Evolutionary conservation across 176 grass and related monocot species (phyloP).

Genomic region (Zea luxurians): DNA sequence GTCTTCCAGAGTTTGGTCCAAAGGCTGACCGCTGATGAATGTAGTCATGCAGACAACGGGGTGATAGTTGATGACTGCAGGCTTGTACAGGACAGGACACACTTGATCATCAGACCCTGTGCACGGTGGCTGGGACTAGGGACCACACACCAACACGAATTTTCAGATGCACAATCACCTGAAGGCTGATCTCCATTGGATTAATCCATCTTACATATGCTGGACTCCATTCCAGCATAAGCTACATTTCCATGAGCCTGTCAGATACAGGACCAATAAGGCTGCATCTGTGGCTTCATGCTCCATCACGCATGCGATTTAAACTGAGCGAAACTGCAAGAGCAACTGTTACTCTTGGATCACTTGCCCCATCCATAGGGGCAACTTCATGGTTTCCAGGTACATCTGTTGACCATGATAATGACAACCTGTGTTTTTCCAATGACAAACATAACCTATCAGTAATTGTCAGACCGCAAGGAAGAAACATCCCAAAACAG

Average conservation of each 20-base stretch:
- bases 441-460: slow-evolving; percentile 4
- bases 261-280: slow-evolving; percentile 40
- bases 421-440: slow-evolving; percentile 57
- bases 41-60: slow-evolving; percentile 20
- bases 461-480: not conserved
- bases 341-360: slow-evolving; percentile 38
- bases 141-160: slow-evolving; percentile 5
- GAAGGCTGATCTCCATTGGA: slow-evolving; percentile 32
- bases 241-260: slow-evolving; percentile 36
- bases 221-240: slow-evolving; percentile 59
- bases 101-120: slow-evolving; percentile 3
- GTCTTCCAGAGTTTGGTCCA: not conserved
- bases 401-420: slow-evolving; percentile 72
- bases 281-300: slow-evolving; percentile 33
- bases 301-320: slow-evolving; percentile 27
- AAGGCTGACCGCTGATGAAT: not conserved
- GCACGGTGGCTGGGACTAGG: not conserved
- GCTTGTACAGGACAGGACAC: not conserved
- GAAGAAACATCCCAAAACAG: not conserved
- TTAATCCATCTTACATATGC: slow-evolving; percentile 41
- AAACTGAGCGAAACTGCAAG: slow-evolving; percentile 32
- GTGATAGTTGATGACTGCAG: not conserved
- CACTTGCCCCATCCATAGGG: slow-evolving; percentile 61
- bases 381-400: slow-evolving; percentile 56
- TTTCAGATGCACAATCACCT: slow-evolving; percentile 33